Evolutionary conservation across 2,329 filamentous ascomycete species (phyloP), one percentile per base, ranked within the genome.

Genomic region (Aspergillus texensis): DNA sequence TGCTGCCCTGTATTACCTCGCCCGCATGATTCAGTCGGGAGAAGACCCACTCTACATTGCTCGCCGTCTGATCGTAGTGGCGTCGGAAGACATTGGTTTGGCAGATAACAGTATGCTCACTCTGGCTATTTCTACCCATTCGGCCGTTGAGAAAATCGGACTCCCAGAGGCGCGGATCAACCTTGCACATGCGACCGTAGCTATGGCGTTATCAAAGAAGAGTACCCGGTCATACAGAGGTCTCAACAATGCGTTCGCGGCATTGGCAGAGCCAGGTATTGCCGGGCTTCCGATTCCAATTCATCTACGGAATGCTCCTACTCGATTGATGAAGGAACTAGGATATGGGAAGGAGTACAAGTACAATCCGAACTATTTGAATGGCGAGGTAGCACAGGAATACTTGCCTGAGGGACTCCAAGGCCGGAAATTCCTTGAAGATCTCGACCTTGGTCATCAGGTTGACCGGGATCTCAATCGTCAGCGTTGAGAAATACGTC

Each of bases 131-230:
- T 89, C 93, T 0, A 87, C 94, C 2, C 96, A 96, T 77, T 90
- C 90, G 1, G 94, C 95, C 0, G 90, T 92, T 1, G 92, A 98
- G 78, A 94, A 95, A 77, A 91, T 99, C 58, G 95, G 95, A 30
- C 91, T 98, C 86, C 95, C 95, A 0, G 95, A 99, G 79, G 94
- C 93, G 21, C 87, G 94, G 10, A 98, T 98, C 71, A 93, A 94
- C 58, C 85, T 99, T 6, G 94, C 92, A 0, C 95, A 99, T 78
- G 91, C 89, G 70, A 86, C 92, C 9, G 91, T 95, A 0, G 94
- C 95, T 0, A 83, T 98, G 56, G 86, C 89, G 4, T 81, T 93
- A 19, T 90, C 94, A 0, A 90, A 89, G 2, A 98, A 99, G 81
- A 94, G 90, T 70, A 97, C 93, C 1, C 84, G 94, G 41, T 89